phyloP scores from a whole-genome alignment of 2,329 filamentous ascomycete species.

The Aspergillus terreus region DNA sequence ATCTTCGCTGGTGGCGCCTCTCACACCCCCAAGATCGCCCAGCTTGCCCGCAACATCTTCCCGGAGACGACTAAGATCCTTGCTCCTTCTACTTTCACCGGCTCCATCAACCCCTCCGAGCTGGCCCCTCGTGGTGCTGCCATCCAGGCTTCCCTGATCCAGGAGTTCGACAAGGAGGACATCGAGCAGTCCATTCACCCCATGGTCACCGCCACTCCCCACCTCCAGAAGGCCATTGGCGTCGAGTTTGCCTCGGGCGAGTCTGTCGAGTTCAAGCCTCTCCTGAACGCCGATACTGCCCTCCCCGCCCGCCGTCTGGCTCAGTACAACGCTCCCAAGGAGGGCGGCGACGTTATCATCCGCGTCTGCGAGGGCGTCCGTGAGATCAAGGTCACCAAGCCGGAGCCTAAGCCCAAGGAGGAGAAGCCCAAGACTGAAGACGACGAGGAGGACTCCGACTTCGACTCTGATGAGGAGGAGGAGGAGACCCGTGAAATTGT shows the following conservation, averaged over 20 bases:
- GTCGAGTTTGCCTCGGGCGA: conserved; percentile 64
- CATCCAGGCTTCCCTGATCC: conserved; percentile 89
- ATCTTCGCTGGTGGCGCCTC: conserved; percentile 89
- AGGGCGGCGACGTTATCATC: conserved; percentile 82
- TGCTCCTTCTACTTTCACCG: conserved; percentile 73
- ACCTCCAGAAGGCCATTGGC: conserved; percentile 84
- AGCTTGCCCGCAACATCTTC: conserved; percentile 76
- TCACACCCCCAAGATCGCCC: conserved; percentile 89
- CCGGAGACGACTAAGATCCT: conserved; percentile 72
- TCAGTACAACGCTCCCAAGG: conserved; percentile 70
- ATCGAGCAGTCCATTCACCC: conserved; percentile 96
- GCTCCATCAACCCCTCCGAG: conserved; percentile 90
- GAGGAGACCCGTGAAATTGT: conserved; percentile 86
- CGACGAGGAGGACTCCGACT: conserved; percentile 58
- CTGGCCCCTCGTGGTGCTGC: conserved; percentile 84
- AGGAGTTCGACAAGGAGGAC: conserved; percentile 89
- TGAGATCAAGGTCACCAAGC: conserved; percentile 90
- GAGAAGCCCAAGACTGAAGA: conserved; percentile 56
- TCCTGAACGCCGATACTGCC: conserved; percentile 82
- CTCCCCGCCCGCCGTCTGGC: conserved; percentile 83
- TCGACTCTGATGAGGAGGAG: conserved; percentile 64
- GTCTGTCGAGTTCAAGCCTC: conserved; percentile 70
- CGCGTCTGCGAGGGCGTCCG: conserved; percentile 83
- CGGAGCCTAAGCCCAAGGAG: conserved; percentile 70
- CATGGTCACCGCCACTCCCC: conserved; percentile 88